These are phyloP conservation scores for Brettanomyces naardenensis DNA, from an alignment of 805 yeast species.

Conservation along the genomic window DNA sequence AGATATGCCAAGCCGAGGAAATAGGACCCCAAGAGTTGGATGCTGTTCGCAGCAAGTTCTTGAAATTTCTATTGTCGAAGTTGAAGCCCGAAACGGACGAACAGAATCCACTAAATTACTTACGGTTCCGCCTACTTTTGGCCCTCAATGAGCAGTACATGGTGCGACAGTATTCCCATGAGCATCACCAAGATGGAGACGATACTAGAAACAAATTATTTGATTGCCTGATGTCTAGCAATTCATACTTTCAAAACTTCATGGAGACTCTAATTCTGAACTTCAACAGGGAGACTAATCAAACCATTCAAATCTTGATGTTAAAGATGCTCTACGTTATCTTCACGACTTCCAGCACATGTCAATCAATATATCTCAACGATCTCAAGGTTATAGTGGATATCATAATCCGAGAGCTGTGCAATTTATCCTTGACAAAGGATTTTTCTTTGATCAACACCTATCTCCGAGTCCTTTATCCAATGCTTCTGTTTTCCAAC, in stretches of 20 bases:
- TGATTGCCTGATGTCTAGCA: slow-evolving; percentile 39
- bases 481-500: slow-evolving; percentile 61
- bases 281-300: slow-evolving; percentile 70
- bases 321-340: slow-evolving; percentile 70
- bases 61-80: slow-evolving; percentile 39
- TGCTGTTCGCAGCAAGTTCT: slow-evolving; percentile 34
- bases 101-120: slow-evolving; percentile 52
- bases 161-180: slow-evolving; percentile 39
- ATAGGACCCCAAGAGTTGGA: slow-evolving; percentile 34
- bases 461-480: slow-evolving; percentile 66
- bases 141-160: slow-evolving; percentile 84
- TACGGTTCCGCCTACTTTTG: slow-evolving; percentile 62
- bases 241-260: slow-evolving; percentile 40
- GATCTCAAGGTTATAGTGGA: slow-evolving; percentile 81
- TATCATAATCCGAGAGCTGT: slow-evolving; percentile 72
- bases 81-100: slow-evolving; percentile 34
- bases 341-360: slow-evolving; percentile 56
- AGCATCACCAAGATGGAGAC: slow-evolving; percentile 14
- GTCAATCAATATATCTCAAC: slow-evolving; percentile 68
- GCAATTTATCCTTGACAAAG: slow-evolving; percentile 50
- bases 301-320: slow-evolving; percentile 66
- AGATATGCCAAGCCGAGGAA: slow-evolving; percentile 44
- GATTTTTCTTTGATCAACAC: slow-evolving; percentile 56
- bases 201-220: slow-evolving; percentile 41
- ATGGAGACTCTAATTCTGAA: slow-evolving; percentile 65